Evolutionary conservation across 2,329 filamentous ascomycete species (phyloP).

Genomic region (Phyllosticta citrichinensis): DNA sequence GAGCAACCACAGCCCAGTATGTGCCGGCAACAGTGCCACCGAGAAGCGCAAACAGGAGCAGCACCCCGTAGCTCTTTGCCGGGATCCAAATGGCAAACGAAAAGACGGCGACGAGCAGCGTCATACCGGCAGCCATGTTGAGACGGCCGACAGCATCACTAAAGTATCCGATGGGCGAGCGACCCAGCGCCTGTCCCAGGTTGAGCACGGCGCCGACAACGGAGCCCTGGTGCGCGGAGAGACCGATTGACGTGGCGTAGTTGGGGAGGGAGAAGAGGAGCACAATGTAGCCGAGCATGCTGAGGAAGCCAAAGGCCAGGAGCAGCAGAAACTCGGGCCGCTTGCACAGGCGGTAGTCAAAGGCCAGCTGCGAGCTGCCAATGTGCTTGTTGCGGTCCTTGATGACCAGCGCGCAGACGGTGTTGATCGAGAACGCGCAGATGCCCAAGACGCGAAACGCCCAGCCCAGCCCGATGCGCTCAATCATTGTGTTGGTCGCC

Average conservation of each 20-base stretch:
- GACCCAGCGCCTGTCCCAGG: constrained; percentile 54
- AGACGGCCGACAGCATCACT: constrained; percentile 61
- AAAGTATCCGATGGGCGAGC: constrained; percentile 62
- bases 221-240: constrained; percentile 56
- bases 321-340: constrained; percentile 54
- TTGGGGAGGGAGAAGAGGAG: constrained; percentile 68
- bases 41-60: constrained; percentile 61
- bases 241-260: constrained; percentile 59
- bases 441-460: constrained; percentile 57
- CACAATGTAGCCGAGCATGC: constrained; percentile 63
- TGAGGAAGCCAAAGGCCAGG: constrained; percentile 58
- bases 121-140: constrained; percentile 60
- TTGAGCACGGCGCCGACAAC: constrained; percentile 67
- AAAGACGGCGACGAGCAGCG: constrained; percentile 53
- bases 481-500: constrained; percentile 58
- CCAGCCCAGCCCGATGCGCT: constrained; percentile 54
- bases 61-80: constrained; percentile 55
- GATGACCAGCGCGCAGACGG: constrained; percentile 51
- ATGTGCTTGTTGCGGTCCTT: constrained; percentile 56
- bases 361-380: constrained; percentile 43
- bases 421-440: constrained; percentile 51
- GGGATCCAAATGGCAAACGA: constrained; percentile 65
- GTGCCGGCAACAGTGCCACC: constrained; percentile 59
- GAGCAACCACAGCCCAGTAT: constrained; percentile 54
- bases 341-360: constrained; percentile 54